Evolutionary conservation across 768 basidiomycete genomes (phyloP), one percentile per base, ranked within the genome.

Genomic region (Auriscalpium orientale): DNA sequence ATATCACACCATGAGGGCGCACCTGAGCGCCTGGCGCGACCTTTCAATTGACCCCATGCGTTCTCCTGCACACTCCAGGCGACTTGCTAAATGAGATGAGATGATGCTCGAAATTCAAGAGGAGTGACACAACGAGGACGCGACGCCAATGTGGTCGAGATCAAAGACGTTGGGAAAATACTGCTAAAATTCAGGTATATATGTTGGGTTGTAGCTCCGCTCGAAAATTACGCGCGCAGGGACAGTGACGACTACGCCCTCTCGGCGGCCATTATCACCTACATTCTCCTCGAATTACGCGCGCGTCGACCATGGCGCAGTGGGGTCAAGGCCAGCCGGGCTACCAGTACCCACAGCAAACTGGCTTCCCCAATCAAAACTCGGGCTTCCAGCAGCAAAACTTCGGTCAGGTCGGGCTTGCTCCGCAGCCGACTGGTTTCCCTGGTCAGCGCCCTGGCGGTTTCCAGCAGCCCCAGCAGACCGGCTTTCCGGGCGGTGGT

Each of bases 301-400:
- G 28, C 28, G 28, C 28, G 28, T 28, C n/a, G 66, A 74, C 64
- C 66, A 90, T 91, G 89, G 81, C 87, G 64, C 87, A 89, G 71
- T 91, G 89, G 87, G 78, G 76, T 43, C 81, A 82, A 65, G 77
- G 76, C 52, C 85, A 84, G 68, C 79, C 78, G 21, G 81, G 82
- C 37, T 85, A 75, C 65, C 87, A 90, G 71, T 85, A 87, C 66
- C 84, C 89, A 35, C 73, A 84, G 68, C 87, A 87, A 61, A 87
- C 88, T 3, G 88, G 86, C 13, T 85, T 79, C 68, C 68, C 74
- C 54, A 71, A 71, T 28, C 81, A 81, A 57, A 77, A 76, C 52
- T 74, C 76, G 61, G 71, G 67, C 15, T 62, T 62, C 40, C 72
- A 75, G 55, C 73, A 74, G 43, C 69, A 67, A 10, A 59, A 55